Base-by-base conservation (phyloP, 371 early-diverging fungal species). In the Lichtheimia ramosa region DNA sequence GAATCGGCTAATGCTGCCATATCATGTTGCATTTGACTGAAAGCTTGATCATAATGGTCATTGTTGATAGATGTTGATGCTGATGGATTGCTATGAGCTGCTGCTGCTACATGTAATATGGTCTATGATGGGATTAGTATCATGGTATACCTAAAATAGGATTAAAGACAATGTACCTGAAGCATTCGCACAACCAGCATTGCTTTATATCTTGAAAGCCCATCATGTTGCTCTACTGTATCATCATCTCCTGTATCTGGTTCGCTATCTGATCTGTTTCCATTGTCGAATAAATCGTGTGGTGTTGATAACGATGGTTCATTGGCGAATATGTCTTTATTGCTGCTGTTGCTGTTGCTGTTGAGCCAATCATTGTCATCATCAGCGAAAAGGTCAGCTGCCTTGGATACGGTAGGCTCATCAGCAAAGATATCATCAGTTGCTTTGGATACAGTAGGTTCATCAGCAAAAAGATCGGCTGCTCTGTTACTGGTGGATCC, bases 151-250 rank as follows among this genome's bases (percentile, higher is more conserved):
- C 14, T 49, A 54, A 40, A 20, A 27, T 13, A 16, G 40, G 43
- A 28, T 23, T 1, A 20, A 34, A 34, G 10, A 10, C 8, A 8
- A 27, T 34, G 56, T 68, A 76, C 80, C 73, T 81, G 81, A 15
- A 77, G 58, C 59, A 75, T 54, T 21, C 75, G 75, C 16, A 75
- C 69, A 0, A 75, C 73, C 21, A 75, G 51, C 40, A 72, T n/a
- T 5, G 71, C 75, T 54, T 77, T 77, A 56, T 75, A 81, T 3
- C 63, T 56, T 53, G 58, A 64, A 3, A 75, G 50, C 14, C 66
- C 65, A 27, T 70, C 64, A 15, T 46, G 10, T 48, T 56, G 63
- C 20, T 49, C 56, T 4, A 48, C 24, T 18, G 28, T 40, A 1
- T 58, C 54, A 1, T 58, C 54, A 16, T 54, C 52, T 48, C 48